These are phyloP conservation scores for Saccharomycopsis crataegensis DNA, from an alignment of 1,139 yeast genomes.

Conservation along the genomic window DNA sequence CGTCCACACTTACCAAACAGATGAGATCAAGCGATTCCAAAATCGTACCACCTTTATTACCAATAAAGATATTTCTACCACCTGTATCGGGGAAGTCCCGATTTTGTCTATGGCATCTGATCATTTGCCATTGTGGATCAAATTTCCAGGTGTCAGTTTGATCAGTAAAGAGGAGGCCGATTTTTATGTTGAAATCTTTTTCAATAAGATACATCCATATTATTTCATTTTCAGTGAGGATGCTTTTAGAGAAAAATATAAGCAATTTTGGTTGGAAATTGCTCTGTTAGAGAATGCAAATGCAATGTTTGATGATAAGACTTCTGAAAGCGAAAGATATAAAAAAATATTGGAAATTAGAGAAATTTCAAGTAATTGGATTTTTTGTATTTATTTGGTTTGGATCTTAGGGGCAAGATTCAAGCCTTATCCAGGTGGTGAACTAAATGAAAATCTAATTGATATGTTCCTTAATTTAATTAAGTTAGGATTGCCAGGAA, in stretches of 20 bases:
- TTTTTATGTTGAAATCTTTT: conserved; percentile 31
- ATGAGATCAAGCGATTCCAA: not conserved
- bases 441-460: conserved; percentile 25
- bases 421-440: conserved; percentile 20
- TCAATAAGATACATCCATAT: conserved; percentile 35
- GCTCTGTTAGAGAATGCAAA: conserved; percentile 8
- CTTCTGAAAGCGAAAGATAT: not conserved
- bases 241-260: conserved; percentile 29
- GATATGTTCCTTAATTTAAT: conserved; percentile 32
- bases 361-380: conserved; percentile 20
- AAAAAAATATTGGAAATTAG: conserved; percentile 7
- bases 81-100: conserved; percentile 9
- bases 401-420: conserved; percentile 34
- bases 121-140: conserved; percentile 8
- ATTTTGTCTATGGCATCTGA: conserved; percentile 9
- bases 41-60: not conserved
- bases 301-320: not conserved
- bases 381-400: conserved; percentile 38
- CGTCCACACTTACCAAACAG: conserved; percentile 2
- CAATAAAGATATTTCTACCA: not conserved
- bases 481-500: conserved; percentile 35
- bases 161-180: conserved; percentile 30
- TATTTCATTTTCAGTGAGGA: conserved; percentile 33
- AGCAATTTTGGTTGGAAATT: conserved; percentile 31
- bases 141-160: conserved; percentile 4